Evolutionary conservation across 441 rosid species (phyloP), one percentile per base, ranked within the genome.

Genomic region (Adansonia rubrostipa): DNA sequence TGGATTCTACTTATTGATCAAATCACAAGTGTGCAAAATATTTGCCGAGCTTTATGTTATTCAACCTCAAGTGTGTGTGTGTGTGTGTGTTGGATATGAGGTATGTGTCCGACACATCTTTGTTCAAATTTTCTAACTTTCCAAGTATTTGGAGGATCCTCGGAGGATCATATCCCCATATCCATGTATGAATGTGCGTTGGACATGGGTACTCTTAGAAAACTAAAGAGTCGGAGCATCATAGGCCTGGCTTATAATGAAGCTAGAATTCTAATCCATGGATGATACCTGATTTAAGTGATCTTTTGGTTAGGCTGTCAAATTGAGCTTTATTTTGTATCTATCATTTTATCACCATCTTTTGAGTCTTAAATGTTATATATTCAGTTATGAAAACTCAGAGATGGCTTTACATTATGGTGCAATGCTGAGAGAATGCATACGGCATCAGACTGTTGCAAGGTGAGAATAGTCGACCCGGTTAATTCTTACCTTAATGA

Each of bases 381-480:
- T 81, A 10, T 85, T 56, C 84, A 96, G 99, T 54, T 96, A 93
- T 67, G 96, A 90, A 75, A 85, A 86, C 84, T 80, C 93, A n/a
- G 98, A 94, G 79, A 87, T 94, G 98, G 97, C 99, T 81, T 90
- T 96, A 80, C 99, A 96, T 80, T 96, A 94, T 81, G 98, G 99
- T 82, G 93, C 93, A 70, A 96, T 94, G 98, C 86, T 94, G 66
- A 91, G 98, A 89, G 99, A 96, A 79, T 96, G 99, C 88, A 94
- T 93, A 81, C 97, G 98, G 62, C 99, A 94, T 83, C 99, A 96
- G 88, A 88, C 82, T 83, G 95, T 92, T 75, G 97, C 99, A 54
- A 91, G 89, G 99, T 96, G 78, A 90, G 91, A 66, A 8, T 47
- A 54, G 36, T 74, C 10, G 6, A 53, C 64, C 36, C 8, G 77